Evolutionary conservation across 2,329 filamentous ascomycete genomes (phyloP), one percentile per base, ranked within the genome.

Genomic region (Colletotrichum chlorophyti): DNA sequence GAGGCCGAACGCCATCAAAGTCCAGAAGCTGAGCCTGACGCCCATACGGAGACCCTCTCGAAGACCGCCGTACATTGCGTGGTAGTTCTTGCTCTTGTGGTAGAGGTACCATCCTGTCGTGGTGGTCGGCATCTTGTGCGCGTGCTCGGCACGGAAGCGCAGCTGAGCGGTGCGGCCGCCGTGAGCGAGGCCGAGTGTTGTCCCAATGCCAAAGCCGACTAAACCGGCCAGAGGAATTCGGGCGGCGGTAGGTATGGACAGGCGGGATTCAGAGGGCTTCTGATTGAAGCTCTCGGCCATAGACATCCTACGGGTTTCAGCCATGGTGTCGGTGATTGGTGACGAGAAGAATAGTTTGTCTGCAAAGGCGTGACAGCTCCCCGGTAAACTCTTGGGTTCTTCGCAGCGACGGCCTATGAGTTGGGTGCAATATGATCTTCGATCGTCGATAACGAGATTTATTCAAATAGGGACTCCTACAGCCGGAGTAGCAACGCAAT

Each of bases 41-140:
- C 90, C 93, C 82, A 95, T 91, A 64, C 83, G 87, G 46, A 91
- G 66, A 0, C 92, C 95, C 68, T 96, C 92, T 49, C 85, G 85
- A 15, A 96, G 78, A 1, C 90, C 94, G 6, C 90, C 91, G 19
- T 90, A 83, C 67, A 91, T 88, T 48, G 90, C 84, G 67, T 92
- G 87, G 77, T 99, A 98, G 75, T 97, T 98, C 75, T 98, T 98
- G 71, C 87, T 91, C 76, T 97, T 97, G 79, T 98, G 94, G 74
- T 99, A 99, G n/a, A 98, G 84, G 71, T 94, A 99, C 95, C 95
- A 99, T 15, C 93, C 94, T 2, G 88, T 86, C 23, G 91, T 88
- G 1, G 88, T 88, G 4, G 85, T 87, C 17, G 95, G 95, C 62
- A 97, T 86, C 64, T 94, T 91, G 79, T 99, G 95, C 1, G 95